A percentile compares a stretch with the other conserved stretches of the same genome.
Evolutionary conservation across 2,329 filamentous ascomycete species (phyloP).

Genomic region (Emergomyces orientalis): DNA sequence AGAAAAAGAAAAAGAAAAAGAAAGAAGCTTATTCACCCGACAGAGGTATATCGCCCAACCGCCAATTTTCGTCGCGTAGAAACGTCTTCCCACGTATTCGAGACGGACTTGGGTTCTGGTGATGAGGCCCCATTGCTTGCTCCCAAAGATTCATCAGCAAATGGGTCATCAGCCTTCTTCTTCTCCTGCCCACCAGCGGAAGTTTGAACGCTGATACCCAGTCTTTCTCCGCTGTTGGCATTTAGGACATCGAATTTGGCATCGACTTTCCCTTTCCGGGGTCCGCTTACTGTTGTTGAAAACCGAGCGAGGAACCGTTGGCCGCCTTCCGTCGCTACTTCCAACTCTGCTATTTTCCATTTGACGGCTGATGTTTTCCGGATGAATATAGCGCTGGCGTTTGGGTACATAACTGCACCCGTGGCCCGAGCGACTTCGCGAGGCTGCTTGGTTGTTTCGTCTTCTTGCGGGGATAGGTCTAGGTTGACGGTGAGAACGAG

Average conservation of each 20-base stretch:
- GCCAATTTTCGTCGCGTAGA: constrained; percentile 58
- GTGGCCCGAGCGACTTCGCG: constrained; percentile 34
- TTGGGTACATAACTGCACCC: constrained; percentile 39
- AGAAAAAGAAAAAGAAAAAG: background rate
- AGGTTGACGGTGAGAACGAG: constrained; percentile 57
- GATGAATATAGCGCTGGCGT: constrained; percentile 36
- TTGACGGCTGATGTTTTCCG: constrained; percentile 38
- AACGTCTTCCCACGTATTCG: constrained; percentile 55
- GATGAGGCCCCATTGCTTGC: constrained; percentile 13
- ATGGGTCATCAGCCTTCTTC: constrained; percentile 35
- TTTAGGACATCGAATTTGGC: constrained; percentile 65
- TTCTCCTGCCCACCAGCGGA: constrained; percentile 19
- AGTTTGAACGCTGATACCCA: constrained; percentile 47
- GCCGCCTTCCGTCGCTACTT: constrained; percentile 45
- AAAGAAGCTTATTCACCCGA: background rate
- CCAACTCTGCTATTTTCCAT: constrained; percentile 42
- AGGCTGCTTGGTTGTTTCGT: constrained; percentile 38
- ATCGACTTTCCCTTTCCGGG: constrained; percentile 68
- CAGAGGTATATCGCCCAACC: constrained; percentile 64
- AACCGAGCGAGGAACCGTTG: constrained; percentile 79
- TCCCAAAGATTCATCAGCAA: constrained; percentile 35
- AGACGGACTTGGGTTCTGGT: constrained; percentile 20
- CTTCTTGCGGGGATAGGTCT: constrained; percentile 33
- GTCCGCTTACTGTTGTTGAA: constrained; percentile 59
- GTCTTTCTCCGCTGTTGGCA: constrained; percentile 50